Conservation (phyloP, 1,284 basidiomycete genomes). For the Mycena citricolor region DNA sequence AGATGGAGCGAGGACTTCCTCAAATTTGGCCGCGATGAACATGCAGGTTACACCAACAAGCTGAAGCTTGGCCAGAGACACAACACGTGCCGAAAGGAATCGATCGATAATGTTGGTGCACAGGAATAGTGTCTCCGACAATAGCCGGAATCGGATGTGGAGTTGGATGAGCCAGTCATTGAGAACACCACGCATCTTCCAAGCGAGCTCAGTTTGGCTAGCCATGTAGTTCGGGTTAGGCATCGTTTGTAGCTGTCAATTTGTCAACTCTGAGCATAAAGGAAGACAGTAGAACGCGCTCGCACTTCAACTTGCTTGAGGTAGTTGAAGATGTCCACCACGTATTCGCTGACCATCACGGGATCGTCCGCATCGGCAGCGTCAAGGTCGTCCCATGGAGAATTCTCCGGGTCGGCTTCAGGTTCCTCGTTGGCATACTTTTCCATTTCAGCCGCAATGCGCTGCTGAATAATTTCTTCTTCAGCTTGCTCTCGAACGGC, state of each 20-base stretch:
- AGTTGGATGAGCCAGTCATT: slow-evolving; percentile 95
- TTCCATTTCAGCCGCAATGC: slow-evolving; percentile 36
- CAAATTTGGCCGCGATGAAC: slow-evolving; percentile 90
- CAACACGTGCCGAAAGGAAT: slow-evolving; percentile 84
- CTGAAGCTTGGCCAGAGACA: slow-evolving; percentile 87
- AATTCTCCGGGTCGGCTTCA: slow-evolving; percentile 29
- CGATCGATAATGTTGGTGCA: slow-evolving; percentile 93
- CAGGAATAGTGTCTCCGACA: slow-evolving; percentile 92
- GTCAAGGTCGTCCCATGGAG: slow-evolving; percentile 41
- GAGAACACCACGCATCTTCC: slow-evolving; percentile 87
- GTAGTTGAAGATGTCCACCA: slow-evolving; percentile 39
- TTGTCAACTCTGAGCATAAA: slow-evolving; percentile 10
- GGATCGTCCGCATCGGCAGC: slow-evolving; percentile 44
- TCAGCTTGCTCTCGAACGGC: slow-evolving; percentile 29
- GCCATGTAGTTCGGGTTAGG: slow-evolving; percentile 84
- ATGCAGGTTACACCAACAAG: slow-evolving; percentile 90
- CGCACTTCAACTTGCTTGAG: slow-evolving; percentile 45
- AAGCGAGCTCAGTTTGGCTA: slow-evolving; percentile 80
- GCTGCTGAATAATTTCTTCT: slow-evolving; percentile 29
- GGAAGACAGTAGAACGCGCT: slow-evolving; percentile 8
- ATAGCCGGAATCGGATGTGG: slow-evolving; percentile 84
- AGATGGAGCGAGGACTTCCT: slow-evolving; percentile 89
- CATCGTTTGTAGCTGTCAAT: slow-evolving; percentile 61
- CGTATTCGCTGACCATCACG: slow-evolving; percentile 41
- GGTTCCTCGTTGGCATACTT: slow-evolving; percentile 28